Evolutionary conservation across 176 grass and related monocot species (phyloP).

Genomic region (Oryza officinalis): DNA sequence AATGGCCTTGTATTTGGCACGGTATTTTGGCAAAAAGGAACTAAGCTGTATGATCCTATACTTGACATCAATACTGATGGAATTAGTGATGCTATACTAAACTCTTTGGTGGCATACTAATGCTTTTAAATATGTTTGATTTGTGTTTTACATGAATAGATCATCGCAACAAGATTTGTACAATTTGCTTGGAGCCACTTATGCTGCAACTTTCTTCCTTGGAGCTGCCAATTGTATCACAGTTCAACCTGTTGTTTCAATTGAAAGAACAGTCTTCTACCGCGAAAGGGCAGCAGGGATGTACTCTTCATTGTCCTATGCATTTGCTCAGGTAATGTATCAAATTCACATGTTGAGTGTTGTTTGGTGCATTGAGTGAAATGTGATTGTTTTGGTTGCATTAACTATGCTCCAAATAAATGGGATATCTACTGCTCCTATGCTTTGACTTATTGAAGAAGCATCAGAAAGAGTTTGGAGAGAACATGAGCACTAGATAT

Average conservation of each 20-base stretch:
- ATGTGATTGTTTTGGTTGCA: neutral
- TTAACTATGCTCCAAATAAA: neutral
- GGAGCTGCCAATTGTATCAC: conserved; percentile 64
- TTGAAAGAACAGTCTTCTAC: conserved; percentile 87
- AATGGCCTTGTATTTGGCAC: conserved; percentile 84
- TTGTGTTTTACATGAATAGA: conserved; percentile 39
- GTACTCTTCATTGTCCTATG: conserved; percentile 91
- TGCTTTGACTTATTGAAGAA: neutral
- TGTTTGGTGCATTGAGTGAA: neutral
- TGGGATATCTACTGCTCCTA: neutral
- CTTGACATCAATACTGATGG: conserved; percentile 13
- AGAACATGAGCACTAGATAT: neutral
- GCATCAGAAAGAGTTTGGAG: neutral
- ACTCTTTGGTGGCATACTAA: conserved; percentile 27
- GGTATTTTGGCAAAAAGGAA: conserved; percentile 78
- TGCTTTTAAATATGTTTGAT: conserved; percentile 9
- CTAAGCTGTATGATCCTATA: conserved; percentile 56
- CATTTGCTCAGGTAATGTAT: conserved; percentile 79
- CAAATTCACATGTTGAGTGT: neutral
- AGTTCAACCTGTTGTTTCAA: conserved; percentile 69
- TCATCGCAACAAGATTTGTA: conserved; percentile 63
- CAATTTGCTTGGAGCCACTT: conserved; percentile 79
- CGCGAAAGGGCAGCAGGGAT: conserved; percentile 91
- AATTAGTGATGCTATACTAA: conserved; percentile 12
- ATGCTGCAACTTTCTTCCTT: conserved; percentile 80